Evolutionary conservation across 345 rosid genomes (phyloP).

Genomic region (Camelina sativa): DNA sequence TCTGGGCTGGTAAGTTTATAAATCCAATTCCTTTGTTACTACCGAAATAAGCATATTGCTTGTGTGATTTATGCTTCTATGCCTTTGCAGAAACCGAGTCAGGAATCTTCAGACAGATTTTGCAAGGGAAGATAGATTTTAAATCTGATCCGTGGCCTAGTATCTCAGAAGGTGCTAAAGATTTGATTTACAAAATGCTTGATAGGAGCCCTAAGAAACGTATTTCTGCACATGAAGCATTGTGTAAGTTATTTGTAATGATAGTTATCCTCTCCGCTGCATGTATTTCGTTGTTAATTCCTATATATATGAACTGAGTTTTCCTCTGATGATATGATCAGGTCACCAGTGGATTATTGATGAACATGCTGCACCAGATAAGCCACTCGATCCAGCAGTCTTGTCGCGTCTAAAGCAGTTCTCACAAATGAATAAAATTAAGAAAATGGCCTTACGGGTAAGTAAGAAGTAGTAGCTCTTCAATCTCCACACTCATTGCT

Average conservation of each 20-base stretch:
- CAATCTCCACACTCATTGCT: background rate
- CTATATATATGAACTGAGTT: constrained; percentile 7
- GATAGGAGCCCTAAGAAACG: constrained; percentile 84
- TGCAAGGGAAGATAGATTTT: constrained; percentile 84
- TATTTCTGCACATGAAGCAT: constrained; percentile 84
- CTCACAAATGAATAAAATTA: constrained; percentile 93
- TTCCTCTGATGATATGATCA: constrained; percentile 39
- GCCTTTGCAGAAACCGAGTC: constrained; percentile 80
- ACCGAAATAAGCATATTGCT: background rate
- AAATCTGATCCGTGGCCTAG: constrained; percentile 95
- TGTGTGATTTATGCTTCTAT: constrained; percentile 7
- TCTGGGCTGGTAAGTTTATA: constrained; percentile 78
- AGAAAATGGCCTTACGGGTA: constrained; percentile 97
- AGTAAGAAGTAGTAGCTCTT: background rate
- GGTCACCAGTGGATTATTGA: constrained; percentile 99
- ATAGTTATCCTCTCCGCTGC: background rate
- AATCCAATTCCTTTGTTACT: background rate
- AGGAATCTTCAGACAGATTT: constrained; percentile 92
- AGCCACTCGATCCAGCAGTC: constrained; percentile 94
- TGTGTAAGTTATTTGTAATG: constrained; percentile 60
- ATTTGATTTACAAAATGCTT: constrained; percentile 82
- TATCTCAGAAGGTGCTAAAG: constrained; percentile 90
- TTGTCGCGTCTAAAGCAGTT: constrained; percentile 91
- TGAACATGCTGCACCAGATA: constrained; percentile 87
- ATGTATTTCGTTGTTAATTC: background rate